Evolutionary conservation across 805 yeast species (phyloP), one percentile per base, ranked within the genome.

Genomic region (Debaryomyces tyrocola): DNA sequence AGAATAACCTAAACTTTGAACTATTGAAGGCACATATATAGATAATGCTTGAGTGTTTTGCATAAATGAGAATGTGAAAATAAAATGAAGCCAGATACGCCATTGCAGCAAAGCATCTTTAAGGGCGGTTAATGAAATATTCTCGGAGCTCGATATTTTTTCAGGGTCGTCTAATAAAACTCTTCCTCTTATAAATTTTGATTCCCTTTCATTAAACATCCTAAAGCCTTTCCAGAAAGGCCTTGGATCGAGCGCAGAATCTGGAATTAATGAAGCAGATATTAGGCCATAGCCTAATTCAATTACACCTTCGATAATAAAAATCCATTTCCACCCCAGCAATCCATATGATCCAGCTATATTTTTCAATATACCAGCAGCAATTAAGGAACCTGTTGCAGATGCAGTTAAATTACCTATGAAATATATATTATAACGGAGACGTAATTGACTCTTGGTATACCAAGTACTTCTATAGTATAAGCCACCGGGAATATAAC

Each of bases 391-490:
- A 12, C 41, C 20, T 10, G 41, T 33, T 21, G 46, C 43, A 14
- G 43, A 27, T 5, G 48, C 48, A 3, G 14, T 18, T 29, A 41
- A 24, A 15, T 36, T 35, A 12, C 41, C 44, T 12, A 35, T 17
- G 21, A 40, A 45, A 29, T 20, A 40, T 6, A 37, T 31, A 4
- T 46, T 18, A 31, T 42, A 38, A n/a, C 49, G 39, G 10, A 33
- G 34, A 14, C 38, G 21, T 14, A 46, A 37, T 33, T 46, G 41
- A 9, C 17, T 20, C 37, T 39, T 65, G 31, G 63, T 70, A 57
- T 69, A 77, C 78, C 78, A 77, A 21, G 64, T 56, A 35, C 67
- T 66, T 35, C 71, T 58, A 31, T 74, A 64, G 49, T 61, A 74
- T 9, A 72, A 66, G 8, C 68, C 64, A 8, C 69, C 58, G 1